A percentile compares a stretch with the other conserved stretches of the same genome.
Evolutionary conservation across 371 early-diverging fungal species (phyloP).

Genomic region (Mucor racemosus): DNA sequence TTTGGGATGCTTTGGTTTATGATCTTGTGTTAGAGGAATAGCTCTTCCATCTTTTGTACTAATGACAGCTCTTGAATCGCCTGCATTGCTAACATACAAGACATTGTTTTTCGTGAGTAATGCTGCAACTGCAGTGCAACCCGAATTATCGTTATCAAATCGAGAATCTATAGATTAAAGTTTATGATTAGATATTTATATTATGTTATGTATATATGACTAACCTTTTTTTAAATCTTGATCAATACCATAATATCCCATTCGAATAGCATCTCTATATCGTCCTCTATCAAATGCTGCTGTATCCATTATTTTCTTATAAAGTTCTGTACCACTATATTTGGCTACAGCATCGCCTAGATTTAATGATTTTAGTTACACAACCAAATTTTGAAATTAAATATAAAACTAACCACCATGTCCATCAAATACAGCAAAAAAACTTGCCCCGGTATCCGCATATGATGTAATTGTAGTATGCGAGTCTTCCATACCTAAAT

Average conservation of each 20-base stretch:
- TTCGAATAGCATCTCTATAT: conserved; percentile 75
- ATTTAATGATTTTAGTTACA: conserved; percentile 4
- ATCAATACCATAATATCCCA: conserved; percentile 82
- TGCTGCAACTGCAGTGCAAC: conserved; percentile 88
- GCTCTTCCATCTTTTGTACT: conserved; percentile 70
- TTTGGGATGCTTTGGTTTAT: conserved; percentile 82
- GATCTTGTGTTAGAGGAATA: conserved; percentile 80
- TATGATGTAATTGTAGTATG: conserved; percentile 82
- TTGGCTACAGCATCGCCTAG: conserved; percentile 75
- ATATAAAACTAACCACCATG: conserved; percentile 74
- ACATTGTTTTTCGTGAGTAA: conserved; percentile 68
- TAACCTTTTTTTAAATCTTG: conserved; percentile 68
- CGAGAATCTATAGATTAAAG: conserved; percentile 56
- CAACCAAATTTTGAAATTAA: conserved; percentile 1
- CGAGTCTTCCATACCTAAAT: conserved; percentile 92
- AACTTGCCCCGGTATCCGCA: conserved; percentile 55
- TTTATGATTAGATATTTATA: background rate
- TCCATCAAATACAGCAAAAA: conserved; percentile 96
- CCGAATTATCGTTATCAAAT: conserved; percentile 74
- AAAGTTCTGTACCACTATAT: conserved; percentile 77
- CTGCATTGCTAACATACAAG: conserved; percentile 78
- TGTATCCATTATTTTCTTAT: conserved; percentile 66
- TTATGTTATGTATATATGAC: too few species aligned
- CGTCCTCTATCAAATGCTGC: conserved; percentile 64
- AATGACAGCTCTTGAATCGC: conserved; percentile 91